Evolutionary conservation across 2,329 filamentous ascomycete genomes (phyloP), one percentile per base, ranked within the genome.

Genomic region (Colletotrichum destructivum): DNA sequence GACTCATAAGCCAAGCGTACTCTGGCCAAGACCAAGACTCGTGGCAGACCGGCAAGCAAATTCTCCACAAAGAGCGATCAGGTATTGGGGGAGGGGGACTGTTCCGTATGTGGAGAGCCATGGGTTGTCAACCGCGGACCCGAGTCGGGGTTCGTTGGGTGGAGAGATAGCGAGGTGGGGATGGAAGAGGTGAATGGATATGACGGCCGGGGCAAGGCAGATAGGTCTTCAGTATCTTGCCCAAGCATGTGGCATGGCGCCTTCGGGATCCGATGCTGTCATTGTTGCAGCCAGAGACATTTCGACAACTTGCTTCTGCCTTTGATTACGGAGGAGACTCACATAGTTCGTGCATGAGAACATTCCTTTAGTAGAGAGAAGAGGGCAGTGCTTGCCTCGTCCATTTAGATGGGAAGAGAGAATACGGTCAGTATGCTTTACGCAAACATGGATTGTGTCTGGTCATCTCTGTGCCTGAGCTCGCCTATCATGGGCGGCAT

Each of bases 361-460:
- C 44, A 57, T 65, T 65, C 52, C 31, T 69, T 69, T 47, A 46
- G 13, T 69, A 57, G n/a, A 44, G 42, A 49, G 35, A 46, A 18
- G 26, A 18, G n/a, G 62, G 31, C 38, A 54, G 46, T 62, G 23
- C 15, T 61, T 49, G 2, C 35, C 15, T 57, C 55, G 13, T 11
- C 35, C 35, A 38, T 38, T 38, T 38, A 57, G 55, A 11, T 42
- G n/a, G 55, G 42, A 35, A n/a, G 55, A 51, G 35, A 11, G 35
- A 66, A 60, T 44, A 42, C 7, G 40, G 54, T 1, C 12, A 42
- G 23, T 23, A 57, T 42, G 55, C 55, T 42, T 42, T 38, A 57
- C 38, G n/a, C n/a, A 16, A 57, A 38, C 13, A 57, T 31, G 16
- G 35, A 23, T 23, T 21, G 38, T 42, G n/a, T 56, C n/a, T 56